Evolutionary conservation across 257 asterid genomes (phyloP), one percentile per base, ranked within the genome.

Genomic region (Petunia secreta): DNA sequence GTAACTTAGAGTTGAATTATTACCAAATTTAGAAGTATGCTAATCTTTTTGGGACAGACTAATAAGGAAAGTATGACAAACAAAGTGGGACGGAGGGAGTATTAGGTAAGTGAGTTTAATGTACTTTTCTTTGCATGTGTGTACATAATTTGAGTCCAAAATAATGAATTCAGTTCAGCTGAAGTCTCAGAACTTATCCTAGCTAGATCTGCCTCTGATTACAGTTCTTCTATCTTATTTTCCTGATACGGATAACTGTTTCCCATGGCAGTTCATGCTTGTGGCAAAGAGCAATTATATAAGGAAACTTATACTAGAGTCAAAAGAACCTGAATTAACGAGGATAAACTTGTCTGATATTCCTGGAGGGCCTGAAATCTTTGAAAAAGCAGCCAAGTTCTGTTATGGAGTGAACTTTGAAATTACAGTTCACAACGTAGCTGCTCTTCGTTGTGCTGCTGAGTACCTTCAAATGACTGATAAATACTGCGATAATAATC

Each of bases 361-460:
- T 1, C 98, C 99, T 0, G 99, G 99, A 2, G 99, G 99, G 6
- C 92, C 98, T 11, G 97, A 96, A 75, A 90, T 90, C 41, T 96
- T 96, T 43, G 99, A 96, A 50, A 96, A 90, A 64, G 90, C 99
- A 4, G 98, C 99, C 0, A 96, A 93, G 57, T 96, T 96, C 82
- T 96, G 99, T 86, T 96, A 94, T 5, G 98, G 97, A 2, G 97
- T 92, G 34, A 96, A 96, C 90, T 96, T 96, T 75, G 98, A 96
- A 91, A 96, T 94, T 89, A 96, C 98, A 1, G 97, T 96, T 9
- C 93, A 96, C 43, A 94, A 94, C 90, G 97, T 96, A 4, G 99
- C 97, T 0, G 95, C 97, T 2, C 91, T 96, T 4, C 85, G 98
- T 9, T 96, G 99, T 75, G 98, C 97, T 6, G 97, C 99, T 6